Evolutionary conservation across 1,284 basidiomycete genomes (phyloP).

Genomic region (Papiliotrema fonsecae): DNA sequence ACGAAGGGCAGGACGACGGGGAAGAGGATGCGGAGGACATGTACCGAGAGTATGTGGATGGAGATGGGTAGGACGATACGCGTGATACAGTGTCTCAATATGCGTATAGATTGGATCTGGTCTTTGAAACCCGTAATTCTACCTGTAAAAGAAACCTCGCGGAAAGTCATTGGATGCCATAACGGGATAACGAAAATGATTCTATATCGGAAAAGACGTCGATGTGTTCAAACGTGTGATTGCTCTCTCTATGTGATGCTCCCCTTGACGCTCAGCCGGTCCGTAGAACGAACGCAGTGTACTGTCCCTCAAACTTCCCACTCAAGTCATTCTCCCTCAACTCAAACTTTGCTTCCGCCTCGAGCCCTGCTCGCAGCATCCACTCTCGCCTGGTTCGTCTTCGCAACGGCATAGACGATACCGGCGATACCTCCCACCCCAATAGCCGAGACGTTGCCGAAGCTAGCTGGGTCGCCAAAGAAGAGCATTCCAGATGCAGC

Average conservation of each 20-base stretch:
- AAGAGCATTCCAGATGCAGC: slow-evolving; percentile 95
- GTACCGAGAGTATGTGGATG: slow-evolving; percentile 6
- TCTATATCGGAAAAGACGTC: neutral
- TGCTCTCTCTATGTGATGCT: neutral
- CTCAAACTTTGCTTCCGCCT: slow-evolving; percentile 25
- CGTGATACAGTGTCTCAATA: too few species aligned
- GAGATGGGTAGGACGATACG: neutral
- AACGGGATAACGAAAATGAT: neutral
- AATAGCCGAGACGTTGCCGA: slow-evolving; percentile 84
- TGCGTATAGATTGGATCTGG: neutral
- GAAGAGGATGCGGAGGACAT: slow-evolving; percentile 5
- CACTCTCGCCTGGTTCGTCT: slow-evolving; percentile 51
- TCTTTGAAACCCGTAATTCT: neutral
- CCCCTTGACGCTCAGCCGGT: too few species aligned
- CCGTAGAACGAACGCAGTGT: too few species aligned
- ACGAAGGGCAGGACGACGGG: slow-evolving; percentile 7
- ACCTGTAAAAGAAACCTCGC: neutral
- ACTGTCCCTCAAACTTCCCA: too few species aligned
- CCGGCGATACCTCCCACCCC: slow-evolving; percentile 87
- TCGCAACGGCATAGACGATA: slow-evolving; percentile 80
- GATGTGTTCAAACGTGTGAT: neutral
- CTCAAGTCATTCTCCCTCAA: neutral
- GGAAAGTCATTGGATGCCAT: neutral
- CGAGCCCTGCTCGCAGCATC: slow-evolving; percentile 34
- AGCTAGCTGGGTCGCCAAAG: slow-evolving; percentile 83